phyloP scores from a whole-genome alignment of 495 filamentous ascomycete genomes.

The Pseudomonodictys pantanalensis region DNA sequence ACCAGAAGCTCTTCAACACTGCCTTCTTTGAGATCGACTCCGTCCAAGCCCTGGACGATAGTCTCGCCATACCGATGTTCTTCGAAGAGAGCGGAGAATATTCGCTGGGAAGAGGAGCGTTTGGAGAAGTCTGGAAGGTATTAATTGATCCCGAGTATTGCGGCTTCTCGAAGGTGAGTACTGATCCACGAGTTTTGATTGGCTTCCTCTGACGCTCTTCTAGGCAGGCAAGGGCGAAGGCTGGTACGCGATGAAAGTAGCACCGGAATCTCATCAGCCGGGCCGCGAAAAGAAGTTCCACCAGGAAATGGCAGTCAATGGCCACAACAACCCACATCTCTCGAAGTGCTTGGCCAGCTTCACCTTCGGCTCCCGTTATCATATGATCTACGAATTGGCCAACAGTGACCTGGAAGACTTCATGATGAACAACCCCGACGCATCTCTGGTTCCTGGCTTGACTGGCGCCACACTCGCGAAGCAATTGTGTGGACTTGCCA shows the following conservation, averaged over 20 bases:
- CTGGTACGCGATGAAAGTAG: slow-evolving; percentile 10
- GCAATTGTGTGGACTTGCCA: slow-evolving; percentile 8
- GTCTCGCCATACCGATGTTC: slow-evolving; percentile 7
- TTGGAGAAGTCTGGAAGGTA: slow-evolving; percentile 10
- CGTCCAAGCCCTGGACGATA: background rate
- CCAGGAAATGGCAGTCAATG: background rate
- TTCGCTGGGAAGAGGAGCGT: slow-evolving; percentile 3
- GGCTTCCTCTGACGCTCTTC: background rate
- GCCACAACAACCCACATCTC: background rate
- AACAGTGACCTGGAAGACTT: slow-evolving; percentile 10
- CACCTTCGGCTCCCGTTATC: slow-evolving; percentile 3
- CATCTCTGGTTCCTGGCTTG: background rate
- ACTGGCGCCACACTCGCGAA: background rate
- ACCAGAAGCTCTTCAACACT: slow-evolving; percentile 5
- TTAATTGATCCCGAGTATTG: slow-evolving; percentile 3
- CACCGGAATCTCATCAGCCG: background rate
- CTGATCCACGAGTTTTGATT: background rate
- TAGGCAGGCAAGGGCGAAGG: background rate
- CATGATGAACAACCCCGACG: background rate
- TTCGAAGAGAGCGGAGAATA: background rate
- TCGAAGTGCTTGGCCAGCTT: slow-evolving; percentile 12
- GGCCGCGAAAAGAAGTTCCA: slow-evolving; percentile 5
- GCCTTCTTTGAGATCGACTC: slow-evolving; percentile 1
- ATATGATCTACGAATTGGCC: slow-evolving; percentile 17
- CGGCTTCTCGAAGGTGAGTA: background rate